Evolutionary conservation across 371 early-diverging fungal species (phyloP), one percentile per base, ranked within the genome.

Genomic region (Dinochytrium kinnereticum): DNA sequence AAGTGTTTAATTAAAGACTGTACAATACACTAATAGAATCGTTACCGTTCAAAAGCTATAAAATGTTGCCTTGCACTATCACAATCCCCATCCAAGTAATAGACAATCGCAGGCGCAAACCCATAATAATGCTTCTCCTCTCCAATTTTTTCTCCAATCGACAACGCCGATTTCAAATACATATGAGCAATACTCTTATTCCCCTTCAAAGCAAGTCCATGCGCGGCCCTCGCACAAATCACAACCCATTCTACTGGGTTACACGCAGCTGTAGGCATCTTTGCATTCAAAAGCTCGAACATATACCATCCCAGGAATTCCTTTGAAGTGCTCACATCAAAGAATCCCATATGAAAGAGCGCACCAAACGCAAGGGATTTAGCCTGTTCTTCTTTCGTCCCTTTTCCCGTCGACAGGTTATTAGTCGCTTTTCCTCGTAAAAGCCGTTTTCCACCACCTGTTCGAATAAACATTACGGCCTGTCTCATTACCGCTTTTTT

Each of bases 221-320:
- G 26, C 10, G 7, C 15, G 15, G 30, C 57, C 24, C 57, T 10
- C 7, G 10, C 15, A 30, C 57, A 55, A 15, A 55, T 7, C 7
- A 26, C 24, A 26, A 55, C 57, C 57, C 57, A 55, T 7, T 55
- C 57, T 5, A 55, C 57, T 5, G 30, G 21, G 7, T 24, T 55
- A 5, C 7, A 10, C 15, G 57, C 57, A 30, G 57, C 57, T 55
- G 57, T 55, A 10, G 57, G 21, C 7, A 55, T 24, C 5, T 7
- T 55, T 26, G 57, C 21, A 55, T 55, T 55, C 10, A 55, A 30
- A 26, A 55, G 30, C 57, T 55, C 57, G 30, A 55, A 30, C 57
- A 55, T 55, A 7, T 15, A 15, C 57, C 57, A 55, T 5, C 21
- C 57, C 10, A 7, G 10, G 10, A 5, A 7, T 26, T 7, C 57